A percentile compares a stretch with the other conserved stretches of the same genome.
These are phyloP conservation scores for Rubia peregrina DNA, from an alignment of 305 asterid species.

Conservation along the genomic window DNA sequence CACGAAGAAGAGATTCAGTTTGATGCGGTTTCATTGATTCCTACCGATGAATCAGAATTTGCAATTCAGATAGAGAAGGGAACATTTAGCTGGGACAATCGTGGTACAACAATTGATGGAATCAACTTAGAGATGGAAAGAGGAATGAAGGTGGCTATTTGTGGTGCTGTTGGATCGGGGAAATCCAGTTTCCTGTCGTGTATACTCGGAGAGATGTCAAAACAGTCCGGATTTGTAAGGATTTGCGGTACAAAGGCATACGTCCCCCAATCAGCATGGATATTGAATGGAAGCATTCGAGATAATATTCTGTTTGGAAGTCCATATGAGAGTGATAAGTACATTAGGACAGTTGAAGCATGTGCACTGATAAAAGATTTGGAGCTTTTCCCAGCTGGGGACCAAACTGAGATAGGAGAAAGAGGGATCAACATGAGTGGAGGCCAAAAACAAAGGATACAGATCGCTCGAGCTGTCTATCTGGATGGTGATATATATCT, in stretches of 20 bases:
- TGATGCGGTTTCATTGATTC: conserved; percentile 49
- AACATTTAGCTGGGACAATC: conserved; percentile 65
- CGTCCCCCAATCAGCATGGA: conserved; percentile 96
- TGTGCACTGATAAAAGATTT: conserved; percentile 82
- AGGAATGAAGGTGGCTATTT: conserved; percentile 93
- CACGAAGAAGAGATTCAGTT: conserved; percentile 69
- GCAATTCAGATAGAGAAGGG: conserved; percentile 65
- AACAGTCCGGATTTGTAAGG: conserved; percentile 61
- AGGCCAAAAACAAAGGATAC: conserved; percentile 96
- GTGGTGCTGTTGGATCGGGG: conserved; percentile 97
- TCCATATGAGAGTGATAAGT: conserved; percentile 55
- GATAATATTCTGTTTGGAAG: conserved; percentile 85
- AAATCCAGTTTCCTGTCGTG: conserved; percentile 89
- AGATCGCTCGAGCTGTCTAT: conserved; percentile 91
- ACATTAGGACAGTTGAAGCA: conserved; percentile 64
- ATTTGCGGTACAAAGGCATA: conserved; percentile 78
- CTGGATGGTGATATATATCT: conserved; percentile 94
- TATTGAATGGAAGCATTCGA: conserved; percentile 70
- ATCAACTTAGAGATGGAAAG: conserved; percentile 53
- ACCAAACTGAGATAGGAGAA: conserved; percentile 91
- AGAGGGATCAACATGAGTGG: conserved; percentile 99
- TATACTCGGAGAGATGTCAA: conserved; percentile 85
- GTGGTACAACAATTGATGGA: conserved; percentile 42
- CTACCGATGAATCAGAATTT: conserved; percentile 34
- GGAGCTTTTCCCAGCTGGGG: conserved; percentile 81